Evolutionary conservation across 352 stramenopile species (phyloP).

Genomic region (Pythium sp.): DNA sequence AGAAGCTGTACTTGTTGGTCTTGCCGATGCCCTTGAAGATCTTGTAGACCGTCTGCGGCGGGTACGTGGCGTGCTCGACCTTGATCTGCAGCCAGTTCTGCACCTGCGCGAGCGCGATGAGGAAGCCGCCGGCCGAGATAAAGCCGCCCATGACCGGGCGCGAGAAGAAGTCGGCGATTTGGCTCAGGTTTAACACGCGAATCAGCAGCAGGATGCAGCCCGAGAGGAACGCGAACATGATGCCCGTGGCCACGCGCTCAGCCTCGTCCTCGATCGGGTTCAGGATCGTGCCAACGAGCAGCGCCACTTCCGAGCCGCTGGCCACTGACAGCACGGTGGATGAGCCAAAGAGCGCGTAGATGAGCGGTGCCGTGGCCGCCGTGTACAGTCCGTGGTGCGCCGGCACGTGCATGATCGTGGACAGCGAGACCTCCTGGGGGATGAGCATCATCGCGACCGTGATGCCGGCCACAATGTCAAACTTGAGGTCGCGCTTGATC

Average conservation of each 20-base stretch:
- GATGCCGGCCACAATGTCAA: constrained; percentile 46
- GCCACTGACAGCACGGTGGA: constrained; percentile 83
- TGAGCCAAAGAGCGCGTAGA: constrained; percentile 84
- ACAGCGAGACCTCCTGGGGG: constrained; percentile 86
- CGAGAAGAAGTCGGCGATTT: constrained; percentile 87
- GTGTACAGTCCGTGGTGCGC: constrained; percentile 89
- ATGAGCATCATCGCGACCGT: constrained; percentile 87
- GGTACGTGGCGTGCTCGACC: constrained; percentile 38
- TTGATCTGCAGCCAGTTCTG: constrained; percentile 77
- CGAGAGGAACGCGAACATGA: constrained; percentile 68
- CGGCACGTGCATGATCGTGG: constrained; percentile 83
- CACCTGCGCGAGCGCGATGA: constrained; percentile 90
- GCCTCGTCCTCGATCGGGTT: constrained; percentile 40
- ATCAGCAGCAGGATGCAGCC: constrained; percentile 73
- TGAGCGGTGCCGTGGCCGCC: constrained; percentile 72
- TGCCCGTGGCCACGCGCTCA: constrained; percentile 37
- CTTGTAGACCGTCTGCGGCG: constrained; percentile 54
- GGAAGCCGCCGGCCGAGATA: constrained; percentile 80
- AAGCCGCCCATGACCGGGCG: constrained; percentile 90
- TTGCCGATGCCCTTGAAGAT: constrained; percentile 52
- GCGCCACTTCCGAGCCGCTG: constrained; percentile 58
- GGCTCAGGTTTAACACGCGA: constrained; percentile 76
- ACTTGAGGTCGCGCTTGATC: constrained; percentile 45
- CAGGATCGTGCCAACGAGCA: constrained; percentile 51
- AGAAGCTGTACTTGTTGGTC: constrained; percentile 69